phyloP scores from a whole-genome alignment of 495 filamentous ascomycete genomes.

The Cladorrhinum samala region DNA sequence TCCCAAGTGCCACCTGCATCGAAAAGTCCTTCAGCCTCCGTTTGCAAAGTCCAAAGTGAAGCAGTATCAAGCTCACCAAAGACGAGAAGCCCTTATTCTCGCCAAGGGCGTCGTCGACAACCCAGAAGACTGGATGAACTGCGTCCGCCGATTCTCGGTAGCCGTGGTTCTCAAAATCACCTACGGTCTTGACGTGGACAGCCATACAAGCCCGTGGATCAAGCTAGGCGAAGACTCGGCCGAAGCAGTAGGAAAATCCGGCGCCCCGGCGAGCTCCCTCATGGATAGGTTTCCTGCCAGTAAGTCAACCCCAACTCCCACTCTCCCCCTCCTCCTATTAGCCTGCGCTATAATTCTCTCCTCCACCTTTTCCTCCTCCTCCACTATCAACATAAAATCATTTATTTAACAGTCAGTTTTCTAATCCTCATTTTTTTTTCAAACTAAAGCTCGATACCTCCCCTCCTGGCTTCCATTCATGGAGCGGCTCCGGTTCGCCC shows the following conservation, averaged over 20 bases:
- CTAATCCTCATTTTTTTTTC: no score
- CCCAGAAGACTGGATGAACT: slow-evolving; percentile 19
- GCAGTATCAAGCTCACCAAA: slow-evolving; percentile 28
- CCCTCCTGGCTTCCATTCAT: slow-evolving; percentile 40
- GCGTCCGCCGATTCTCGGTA: slow-evolving; percentile 24
- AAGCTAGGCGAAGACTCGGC: slow-evolving; percentile 39
- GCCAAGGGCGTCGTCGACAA: slow-evolving; percentile 23
- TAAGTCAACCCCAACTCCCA: no score
- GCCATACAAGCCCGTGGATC: slow-evolving; percentile 36
- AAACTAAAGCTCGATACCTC: slow-evolving; percentile 27
- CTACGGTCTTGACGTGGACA: slow-evolving; percentile 39
- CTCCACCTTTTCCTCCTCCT: no score
- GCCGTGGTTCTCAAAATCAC: slow-evolving; percentile 33
- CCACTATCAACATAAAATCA: background rate
- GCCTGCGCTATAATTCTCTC: no score
- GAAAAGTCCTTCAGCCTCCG: slow-evolving; percentile 35
- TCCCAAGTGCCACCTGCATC: slow-evolving; percentile 40
- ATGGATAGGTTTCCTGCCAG: slow-evolving; percentile 40
- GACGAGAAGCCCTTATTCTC: slow-evolving; percentile 28
- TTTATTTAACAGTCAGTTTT: background rate
- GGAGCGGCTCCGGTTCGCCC: slow-evolving; percentile 31
- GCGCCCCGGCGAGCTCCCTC: slow-evolving; percentile 39
- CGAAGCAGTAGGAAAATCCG: slow-evolving; percentile 38
- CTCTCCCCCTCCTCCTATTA: no score
- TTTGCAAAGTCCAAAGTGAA: slow-evolving; percentile 32